A percentile compares a stretch with the other conserved stretches of the same genome.
phyloP scores from a whole-genome alignment of 257 asterid genomes.

The Eustoma russellianum region DNA sequence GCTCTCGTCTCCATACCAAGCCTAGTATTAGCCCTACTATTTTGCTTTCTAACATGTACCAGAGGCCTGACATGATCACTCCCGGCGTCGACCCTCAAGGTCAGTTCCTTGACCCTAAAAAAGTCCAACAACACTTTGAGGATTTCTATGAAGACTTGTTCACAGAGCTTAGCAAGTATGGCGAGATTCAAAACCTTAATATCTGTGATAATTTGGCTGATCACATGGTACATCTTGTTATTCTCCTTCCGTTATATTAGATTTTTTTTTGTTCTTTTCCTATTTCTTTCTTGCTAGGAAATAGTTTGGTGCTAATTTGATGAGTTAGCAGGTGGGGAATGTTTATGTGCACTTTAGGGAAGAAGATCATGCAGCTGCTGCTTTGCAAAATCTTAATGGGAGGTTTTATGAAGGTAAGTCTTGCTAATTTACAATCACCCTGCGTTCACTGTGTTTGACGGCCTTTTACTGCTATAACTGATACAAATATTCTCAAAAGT shows the following conservation, averaged over 20 bases:
- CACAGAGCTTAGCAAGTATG: conserved; percentile 86
- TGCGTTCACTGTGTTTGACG: no score
- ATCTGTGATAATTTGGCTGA: conserved; percentile 88
- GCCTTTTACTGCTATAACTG: not conserved
- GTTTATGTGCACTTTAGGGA: conserved; percentile 80
- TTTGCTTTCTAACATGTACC: conserved; percentile 69
- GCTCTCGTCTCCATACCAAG: conserved; percentile 73
- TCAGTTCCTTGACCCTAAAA: conserved; percentile 63
- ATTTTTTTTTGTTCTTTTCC: not conserved
- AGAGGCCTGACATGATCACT: conserved; percentile 84
- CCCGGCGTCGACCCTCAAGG: conserved; percentile 86
- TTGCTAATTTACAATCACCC: not conserved
- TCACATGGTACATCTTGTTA: conserved; percentile 43
- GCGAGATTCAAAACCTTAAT: conserved; percentile 76
- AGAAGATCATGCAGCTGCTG: conserved; percentile 77
- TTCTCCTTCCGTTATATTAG: not conserved
- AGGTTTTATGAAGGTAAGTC: conserved; percentile 66
- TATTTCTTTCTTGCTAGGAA: not conserved
- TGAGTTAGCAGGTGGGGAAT: conserved; percentile 41
- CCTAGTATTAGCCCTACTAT: conserved; percentile 81
- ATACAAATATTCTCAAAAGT: no score
- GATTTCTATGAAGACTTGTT: conserved; percentile 83
- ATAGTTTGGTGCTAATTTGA: not conserved
- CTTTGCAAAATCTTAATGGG: conserved; percentile 75
- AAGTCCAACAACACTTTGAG: conserved; percentile 71